Base-by-base conservation (phyloP, 2,329 filamentous ascomycete genomes). In the Penicillium oxalicum region DNA sequence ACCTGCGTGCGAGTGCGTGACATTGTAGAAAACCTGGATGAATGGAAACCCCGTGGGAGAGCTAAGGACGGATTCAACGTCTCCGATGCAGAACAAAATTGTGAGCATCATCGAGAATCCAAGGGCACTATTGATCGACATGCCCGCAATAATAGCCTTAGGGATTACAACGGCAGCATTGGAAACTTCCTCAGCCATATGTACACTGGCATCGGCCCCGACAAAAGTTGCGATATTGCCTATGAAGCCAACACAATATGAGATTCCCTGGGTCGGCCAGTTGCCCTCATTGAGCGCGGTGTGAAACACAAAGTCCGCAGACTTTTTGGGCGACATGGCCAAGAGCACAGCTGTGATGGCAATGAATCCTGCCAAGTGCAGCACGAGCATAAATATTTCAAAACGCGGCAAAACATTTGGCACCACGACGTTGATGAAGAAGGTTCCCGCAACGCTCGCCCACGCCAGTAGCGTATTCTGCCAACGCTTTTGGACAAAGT, bases 321-420 rank as follows among this genome's bases (percentile, higher is more conserved):
- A 57, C 35, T 58, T 57, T 40, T 62, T 61, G 2, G 61, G 59
- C 0, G 58, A 24, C 66, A 64, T 4, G 60, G 59, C 47, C 58
- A 63, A 35, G 2, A 74, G 55, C 1, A 69, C 65, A 0, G 70
- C 62, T 8, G 73, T 52, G 5, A 74, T 63, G 9, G 65, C 69
- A 44, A 77, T 72, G 57, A 78, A 75, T 1, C 74, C 72, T 1
- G 74, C 58, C n/a, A 75, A 62, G 45, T 74, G 71, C 24, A 73
- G 46, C 12, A 74, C 59, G n/a, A 74, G 57, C 26, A 71, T 69
- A 46, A 68, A 61, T 8, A 70, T 69, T 49, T 74, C 71, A 7
- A 74, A 61, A n/a, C 65, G 67, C 29, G 71, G 56, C 51, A 73
- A 56, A 55, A 63, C 47, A 2, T 69, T 70, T 28, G 73, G 74